Conservation (phyloP, 1,284 basidiomycete species). For the Cutaneotrichosporon cavernicola region DNA sequence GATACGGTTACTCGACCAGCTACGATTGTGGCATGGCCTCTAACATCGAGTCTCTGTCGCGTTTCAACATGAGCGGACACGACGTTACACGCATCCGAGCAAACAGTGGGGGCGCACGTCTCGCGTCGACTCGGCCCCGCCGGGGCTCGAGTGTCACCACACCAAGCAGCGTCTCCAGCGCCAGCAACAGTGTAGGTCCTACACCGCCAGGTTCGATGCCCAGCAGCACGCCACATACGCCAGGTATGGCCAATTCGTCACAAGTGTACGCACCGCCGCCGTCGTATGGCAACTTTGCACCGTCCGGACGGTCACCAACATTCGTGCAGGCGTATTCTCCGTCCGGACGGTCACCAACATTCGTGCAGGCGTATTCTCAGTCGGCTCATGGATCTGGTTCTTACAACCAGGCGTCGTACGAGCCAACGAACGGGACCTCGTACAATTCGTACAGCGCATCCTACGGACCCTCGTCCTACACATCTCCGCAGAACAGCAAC, state of each 20-base stretch:
- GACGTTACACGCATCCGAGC: conserved; percentile 3
- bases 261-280: background rate
- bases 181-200: background rate
- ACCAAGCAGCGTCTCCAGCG: background rate
- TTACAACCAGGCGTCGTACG: background rate
- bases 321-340: background rate
- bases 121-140: background rate
- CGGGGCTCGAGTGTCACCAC: background rate
- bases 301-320: background rate
- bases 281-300: too few relatives aligned
- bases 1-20: background rate
- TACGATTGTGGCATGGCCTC: background rate
- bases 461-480: background rate
- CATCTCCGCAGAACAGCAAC: background rate
- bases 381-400: background rate
- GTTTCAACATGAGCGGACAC: conserved; percentile 5
- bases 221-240: background rate
- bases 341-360: background rate
- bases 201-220: background rate
- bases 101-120: background rate
- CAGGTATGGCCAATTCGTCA: background rate
- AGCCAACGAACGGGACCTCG: background rate
- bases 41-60: background rate
- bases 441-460: background rate
- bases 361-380: background rate